Evolutionary conservation across 768 basidiomycete species (phyloP), one percentile per base, ranked within the genome.

Genomic region (Lentinula raphanica): DNA sequence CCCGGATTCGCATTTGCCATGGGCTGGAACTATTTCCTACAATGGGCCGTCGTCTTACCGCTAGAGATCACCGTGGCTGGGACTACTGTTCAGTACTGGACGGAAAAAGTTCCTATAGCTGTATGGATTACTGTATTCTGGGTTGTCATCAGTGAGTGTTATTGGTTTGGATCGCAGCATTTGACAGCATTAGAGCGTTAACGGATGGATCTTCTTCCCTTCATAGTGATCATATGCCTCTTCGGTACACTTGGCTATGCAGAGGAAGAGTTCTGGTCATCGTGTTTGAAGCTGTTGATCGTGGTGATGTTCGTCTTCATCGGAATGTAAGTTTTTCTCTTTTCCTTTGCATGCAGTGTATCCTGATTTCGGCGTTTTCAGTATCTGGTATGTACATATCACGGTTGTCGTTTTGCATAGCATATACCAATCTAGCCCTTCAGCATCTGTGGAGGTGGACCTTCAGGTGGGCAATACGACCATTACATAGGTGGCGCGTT

Each of bases 231-330:
- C 21, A 50, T 74, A 36, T 67, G 69, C 50, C 36, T 78, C 19
- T 77, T 79, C 53, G 78, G 77, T 58, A 78, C 78, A 12, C 72
- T 79, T 11, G 77, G 77, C 11, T 79, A 71, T 53, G 76, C 78
- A 0, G 78, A 79, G 63, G 78, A 78, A 67, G 77, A 78, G 54
- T 79, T 78, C 59, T 79, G 78, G 78, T 74, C 77, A n/a, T 78
- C 78, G 29, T 75, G 72, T 60, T 66, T 79, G n/a, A 79, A 78
- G 66, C 69, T 79, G 23, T 58, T 77, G 49, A 76, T 76, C 3
- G 75, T 77, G 38, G 65, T 77, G 1, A 75, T 79, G 69, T 78
- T 79, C 66, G 67, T 77, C 54, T 71, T 79, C 67, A 75, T 79
- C 23, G 76, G 75, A 45, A 61, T 78, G 76, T 77, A 64, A 60